A percentile compares a stretch with the other conserved stretches of the same genome.
phyloP scores from a whole-genome alignment of 371 early-diverging fungal genomes.

The Actinomortierella wolfii region DNA sequence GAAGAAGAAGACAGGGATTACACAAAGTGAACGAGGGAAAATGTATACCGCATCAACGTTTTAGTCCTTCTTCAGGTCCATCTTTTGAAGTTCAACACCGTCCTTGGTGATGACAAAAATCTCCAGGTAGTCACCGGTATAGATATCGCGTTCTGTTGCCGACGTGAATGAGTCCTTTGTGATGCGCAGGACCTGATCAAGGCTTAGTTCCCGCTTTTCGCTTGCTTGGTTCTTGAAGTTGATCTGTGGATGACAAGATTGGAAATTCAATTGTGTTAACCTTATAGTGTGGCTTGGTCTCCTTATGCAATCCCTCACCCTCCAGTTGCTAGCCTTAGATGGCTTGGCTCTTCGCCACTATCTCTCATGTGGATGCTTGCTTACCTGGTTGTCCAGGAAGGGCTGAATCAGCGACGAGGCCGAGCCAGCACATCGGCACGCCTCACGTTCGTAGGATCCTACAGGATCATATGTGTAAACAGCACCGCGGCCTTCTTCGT shows the following conservation, averaged over 20 bases:
- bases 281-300: no score
- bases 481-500: conserved; percentile 88
- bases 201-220: conserved; percentile 47
- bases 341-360: conserved; percentile 18
- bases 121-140: conserved; percentile 98
- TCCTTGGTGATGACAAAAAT: conserved; percentile 87
- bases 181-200: conserved; percentile 78
- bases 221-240: conserved; percentile 65
- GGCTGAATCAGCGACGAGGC: conserved; percentile 96
- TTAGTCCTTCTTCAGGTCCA: conserved; percentile 83
- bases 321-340: no score
- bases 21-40: no score
- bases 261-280: no score
- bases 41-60: background rate
- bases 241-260: conserved; percentile 21
- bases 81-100: conserved; percentile 75
- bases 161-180: conserved; percentile 97
- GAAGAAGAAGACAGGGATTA: no score
- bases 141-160: conserved; percentile 99
- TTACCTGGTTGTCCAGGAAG: conserved; percentile 97
- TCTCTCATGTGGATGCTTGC: conserved; percentile 5
- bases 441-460: conserved; percentile 90
- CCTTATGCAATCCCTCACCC: no score
- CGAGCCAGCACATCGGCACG: conserved; percentile 88
- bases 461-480: conserved; percentile 97